These are phyloP conservation scores for Fusarium sacchari DNA, from an alignment of 2,329 filamentous ascomycete species.

Conservation along the genomic window DNA sequence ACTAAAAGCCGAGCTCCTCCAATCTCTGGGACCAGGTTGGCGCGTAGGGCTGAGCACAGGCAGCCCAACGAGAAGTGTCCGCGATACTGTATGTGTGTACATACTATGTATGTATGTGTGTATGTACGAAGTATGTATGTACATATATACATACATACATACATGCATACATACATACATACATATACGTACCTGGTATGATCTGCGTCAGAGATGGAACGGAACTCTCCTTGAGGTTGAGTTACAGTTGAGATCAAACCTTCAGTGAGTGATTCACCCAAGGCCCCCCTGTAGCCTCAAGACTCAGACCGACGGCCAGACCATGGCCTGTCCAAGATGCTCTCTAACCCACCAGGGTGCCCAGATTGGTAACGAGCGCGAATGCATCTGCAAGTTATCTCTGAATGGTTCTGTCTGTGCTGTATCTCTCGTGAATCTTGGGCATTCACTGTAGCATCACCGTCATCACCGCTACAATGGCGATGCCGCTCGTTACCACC, in stretches of 20 bases:
- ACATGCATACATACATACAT: no score
- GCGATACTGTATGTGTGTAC: no score
- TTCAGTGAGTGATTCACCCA: neutral
- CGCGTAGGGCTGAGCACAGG: slow-evolving; percentile 45
- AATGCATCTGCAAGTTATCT: slow-evolving; percentile 23
- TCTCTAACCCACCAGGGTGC: slow-evolving; percentile 8
- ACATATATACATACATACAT: no score
- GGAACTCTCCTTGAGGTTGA: slow-evolving; percentile 19
- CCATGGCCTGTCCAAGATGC: slow-evolving; percentile 17
- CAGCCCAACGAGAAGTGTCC: slow-evolving; percentile 8
- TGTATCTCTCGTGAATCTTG: neutral
- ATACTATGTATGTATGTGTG: no score
- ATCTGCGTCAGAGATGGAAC: slow-evolving; percentile 17
- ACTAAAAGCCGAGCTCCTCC: slow-evolving; percentile 28
- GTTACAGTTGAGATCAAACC: neutral
- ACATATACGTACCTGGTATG: slow-evolving; percentile 15
- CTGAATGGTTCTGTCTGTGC: neutral
- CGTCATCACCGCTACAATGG: slow-evolving; percentile 28
- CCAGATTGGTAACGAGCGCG: slow-evolving; percentile 44
- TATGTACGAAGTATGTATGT: no score
- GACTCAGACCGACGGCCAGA: slow-evolving; percentile 31
- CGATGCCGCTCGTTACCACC: slow-evolving; percentile 11
- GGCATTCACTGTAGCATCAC: slow-evolving; percentile 29
- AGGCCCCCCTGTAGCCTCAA: slow-evolving; percentile 16
- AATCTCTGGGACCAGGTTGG: slow-evolving; percentile 30